Conservation (phyloP, 78 protist genomes). For the Monosiga brevicollis region DNA sequence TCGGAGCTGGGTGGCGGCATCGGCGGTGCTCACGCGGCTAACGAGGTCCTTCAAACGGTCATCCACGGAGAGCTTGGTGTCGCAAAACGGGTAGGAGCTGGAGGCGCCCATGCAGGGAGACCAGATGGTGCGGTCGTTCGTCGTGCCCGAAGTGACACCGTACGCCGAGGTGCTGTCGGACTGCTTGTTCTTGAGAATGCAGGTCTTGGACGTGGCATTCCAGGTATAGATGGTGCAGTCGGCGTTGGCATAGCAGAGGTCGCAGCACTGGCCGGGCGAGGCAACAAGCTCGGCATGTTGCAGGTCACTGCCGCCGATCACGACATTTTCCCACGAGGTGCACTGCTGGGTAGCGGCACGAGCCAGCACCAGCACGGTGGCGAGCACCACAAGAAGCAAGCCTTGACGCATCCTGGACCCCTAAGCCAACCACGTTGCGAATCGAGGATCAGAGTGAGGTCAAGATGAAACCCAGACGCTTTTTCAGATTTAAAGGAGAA, state of each 20-base stretch:
- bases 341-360: neutral
- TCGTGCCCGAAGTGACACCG: neutral
- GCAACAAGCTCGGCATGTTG: neutral
- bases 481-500: too few species aligned
- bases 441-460: too few species aligned
- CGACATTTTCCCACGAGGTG: neutral
- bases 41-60: conserved; percentile 4
- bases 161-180: neutral
- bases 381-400: neutral
- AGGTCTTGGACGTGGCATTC: neutral
- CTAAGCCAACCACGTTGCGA: too few species aligned
- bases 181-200: neutral
- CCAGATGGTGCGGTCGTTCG: neutral
- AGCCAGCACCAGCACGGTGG: neutral
- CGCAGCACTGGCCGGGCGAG: neutral
- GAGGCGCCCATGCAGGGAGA: neutral
- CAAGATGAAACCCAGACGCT: too few species aligned
- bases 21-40: conserved; percentile 1
- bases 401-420: neutral
- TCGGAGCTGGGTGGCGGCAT: neutral
- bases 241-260: neutral
- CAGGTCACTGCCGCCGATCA: neutral
- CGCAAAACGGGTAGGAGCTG: neutral
- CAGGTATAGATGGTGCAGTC: neutral
- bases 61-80: neutral